Evolutionary conservation across 1,139 yeast genomes (phyloP).

Genomic region (Eremothecium coryli): DNA sequence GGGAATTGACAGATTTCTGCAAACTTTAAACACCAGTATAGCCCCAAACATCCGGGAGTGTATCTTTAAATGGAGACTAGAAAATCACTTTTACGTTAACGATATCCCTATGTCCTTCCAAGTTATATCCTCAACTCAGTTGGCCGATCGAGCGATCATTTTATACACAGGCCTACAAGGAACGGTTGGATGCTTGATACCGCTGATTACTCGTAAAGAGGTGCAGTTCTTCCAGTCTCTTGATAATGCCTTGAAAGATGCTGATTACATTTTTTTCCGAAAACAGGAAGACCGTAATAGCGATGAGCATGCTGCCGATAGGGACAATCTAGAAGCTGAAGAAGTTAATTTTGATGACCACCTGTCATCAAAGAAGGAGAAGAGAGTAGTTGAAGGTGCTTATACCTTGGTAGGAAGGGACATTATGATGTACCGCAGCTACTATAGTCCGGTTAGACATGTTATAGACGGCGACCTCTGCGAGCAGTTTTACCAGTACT

Average conservation of each 20-base stretch:
- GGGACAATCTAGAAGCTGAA: slow-evolving; percentile 6
- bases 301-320: slow-evolving; percentile 8
- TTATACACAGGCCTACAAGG: slow-evolving; percentile 77
- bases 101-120: slow-evolving; percentile 63
- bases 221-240: slow-evolving; percentile 48
- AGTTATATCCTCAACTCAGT: slow-evolving; percentile 20
- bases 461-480: slow-evolving; percentile 84
- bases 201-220: slow-evolving; percentile 57
- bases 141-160: slow-evolving; percentile 51
- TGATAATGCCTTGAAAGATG: slow-evolving; percentile 41
- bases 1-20: slow-evolving; percentile 6
- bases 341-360: slow-evolving; percentile 1
- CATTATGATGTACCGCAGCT: slow-evolving; percentile 60
- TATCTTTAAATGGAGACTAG: slow-evolving; percentile 42
- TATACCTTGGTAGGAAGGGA: slow-evolving; percentile 53
- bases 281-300: slow-evolving; percentile 10
- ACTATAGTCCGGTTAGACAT: slow-evolving; percentile 65
- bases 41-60: slow-evolving; percentile 25
- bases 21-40: slow-evolving; percentile 2
- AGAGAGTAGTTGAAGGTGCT: slow-evolving; percentile 26
- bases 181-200: slow-evolving; percentile 62
- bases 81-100: slow-evolving; percentile 56
- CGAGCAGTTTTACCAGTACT: slow-evolving; percentile 34
- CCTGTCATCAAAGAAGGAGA: slow-evolving; percentile 11
- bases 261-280: slow-evolving; percentile 18